phyloP scores from a whole-genome alignment of 2,329 filamentous ascomycete species.

The Phialophora tarda region DNA sequence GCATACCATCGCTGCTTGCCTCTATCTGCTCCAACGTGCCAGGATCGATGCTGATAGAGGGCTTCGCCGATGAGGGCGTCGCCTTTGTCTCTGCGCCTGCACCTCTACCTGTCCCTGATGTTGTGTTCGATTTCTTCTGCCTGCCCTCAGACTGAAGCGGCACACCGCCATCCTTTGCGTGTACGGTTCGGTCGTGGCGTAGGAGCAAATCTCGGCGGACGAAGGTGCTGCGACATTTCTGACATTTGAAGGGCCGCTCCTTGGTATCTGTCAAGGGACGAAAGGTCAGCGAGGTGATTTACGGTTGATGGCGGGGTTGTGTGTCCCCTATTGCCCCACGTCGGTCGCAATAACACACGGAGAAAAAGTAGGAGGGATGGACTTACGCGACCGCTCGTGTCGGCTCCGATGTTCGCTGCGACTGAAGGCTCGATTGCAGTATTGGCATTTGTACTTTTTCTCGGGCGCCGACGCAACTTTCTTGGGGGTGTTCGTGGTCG shows the following conservation, averaged over 20 bases:
- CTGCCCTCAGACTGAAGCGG: conserved; percentile 43
- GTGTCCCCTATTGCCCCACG: conserved; percentile 34
- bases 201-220: conserved; percentile 95
- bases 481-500: conserved; percentile 63
- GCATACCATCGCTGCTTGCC: conserved; percentile 84
- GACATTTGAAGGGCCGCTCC: conserved; percentile 97
- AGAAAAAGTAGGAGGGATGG: conserved; percentile 32
- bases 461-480: conserved; percentile 81
- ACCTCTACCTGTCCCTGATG: conserved; percentile 13
- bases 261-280: conserved; percentile 76
- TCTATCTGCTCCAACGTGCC: conserved; percentile 91
- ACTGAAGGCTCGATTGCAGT: conserved; percentile 96
- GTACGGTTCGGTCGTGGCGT: conserved; percentile 96
- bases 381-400: conserved; percentile 96
- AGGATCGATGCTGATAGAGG: conserved; percentile 79
- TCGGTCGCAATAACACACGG: conserved; percentile 33
- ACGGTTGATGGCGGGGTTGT: conserved; percentile 34
- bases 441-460: conserved; percentile 99
- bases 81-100: conserved; percentile 67
- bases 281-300: conserved; percentile 24
- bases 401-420: conserved; percentile 95
- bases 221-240: conserved; percentile 98
- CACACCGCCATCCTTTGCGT: conserved; percentile 88
- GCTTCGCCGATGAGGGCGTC: conserved; percentile 64
- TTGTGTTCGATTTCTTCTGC: conserved; percentile 50